Base-by-base conservation (phyloP, 768 basidiomycete genomes). In the Pleurotus salmoneostramineus region DNA sequence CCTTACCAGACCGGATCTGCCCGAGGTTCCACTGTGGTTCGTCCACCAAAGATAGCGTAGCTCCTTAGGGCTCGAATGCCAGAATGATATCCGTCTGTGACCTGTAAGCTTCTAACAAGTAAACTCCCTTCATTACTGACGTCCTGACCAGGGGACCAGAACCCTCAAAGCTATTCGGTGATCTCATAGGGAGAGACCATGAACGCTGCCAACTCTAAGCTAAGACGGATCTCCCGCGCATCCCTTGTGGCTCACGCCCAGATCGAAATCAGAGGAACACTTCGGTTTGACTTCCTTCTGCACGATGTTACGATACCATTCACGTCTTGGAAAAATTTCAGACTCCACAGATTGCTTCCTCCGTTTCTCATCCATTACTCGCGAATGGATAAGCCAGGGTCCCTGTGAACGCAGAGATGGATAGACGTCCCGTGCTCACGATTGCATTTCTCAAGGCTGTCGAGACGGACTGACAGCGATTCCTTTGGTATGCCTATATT, bases 41-140 rank as follows among this genome's bases (percentile, higher is more conserved):
- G 21, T 27, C 21, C 21, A 27, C 21, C 21, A 17, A 49, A 17
- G 48, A 49, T 32, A 49, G 48, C 48, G 17, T 49, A 49, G 48
- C 48, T 49, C 48, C 48, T 47, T 32, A 49, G 31, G 48, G 48
- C 15, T 32, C 7, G 17, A 32, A 34, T 32, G 27, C 15, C 8
- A 21, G 27, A 27, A 11, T 32, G 21, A 11, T 49, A 7, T 21
- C 27, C 17, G 15, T 10, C 12, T 11, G 33, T 11, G 33, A 10
- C 48, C 48, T 49, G 48, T 49, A 49, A 49, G 48, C 48, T 27
- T 27, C 48, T 49, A 31, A 49, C 48, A 49, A 45, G 44, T 45
- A 45, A 45, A 40, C 45, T 27, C n/a, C 33, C 45, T 47, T 17
- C 48, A 49, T 49, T 34, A 49, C 48, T 49, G 48, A 49, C 27